Conservation (phyloP, 2,329 filamentous ascomycete genomes). For the Emmonsiellopsis sp. region DNA sequence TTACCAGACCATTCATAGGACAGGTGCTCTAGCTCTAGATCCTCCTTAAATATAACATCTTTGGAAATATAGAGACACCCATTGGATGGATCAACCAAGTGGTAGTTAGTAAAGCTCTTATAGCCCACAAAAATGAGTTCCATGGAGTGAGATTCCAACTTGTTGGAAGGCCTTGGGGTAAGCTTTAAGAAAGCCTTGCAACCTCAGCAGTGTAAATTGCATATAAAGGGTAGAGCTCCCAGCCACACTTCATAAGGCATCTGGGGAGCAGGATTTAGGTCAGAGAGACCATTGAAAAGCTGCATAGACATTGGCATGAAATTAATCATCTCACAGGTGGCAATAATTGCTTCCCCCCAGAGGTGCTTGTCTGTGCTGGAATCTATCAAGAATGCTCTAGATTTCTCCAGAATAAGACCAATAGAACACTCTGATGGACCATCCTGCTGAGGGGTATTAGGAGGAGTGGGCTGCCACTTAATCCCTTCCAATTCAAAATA, state of each 20-base stretch:
- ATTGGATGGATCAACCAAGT: background rate
- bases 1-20: background rate
- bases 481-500: background rate
- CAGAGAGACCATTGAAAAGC: too few species aligned
- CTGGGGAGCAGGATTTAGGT: too few species aligned
- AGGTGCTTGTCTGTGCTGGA: background rate
- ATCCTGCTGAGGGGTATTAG: background rate
- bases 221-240: too few species aligned
- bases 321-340: background rate
- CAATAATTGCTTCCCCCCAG: background rate
- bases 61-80: background rate
- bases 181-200: too few species aligned
- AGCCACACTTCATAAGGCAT: too few species aligned
- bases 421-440: background rate
- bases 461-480: background rate
- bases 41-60: background rate
- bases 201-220: rapidly evolving
- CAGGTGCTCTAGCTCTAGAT: background rate
- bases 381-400: background rate
- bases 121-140: too few species aligned
- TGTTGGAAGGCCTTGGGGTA: too few species aligned
- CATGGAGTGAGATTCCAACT: too few species aligned
- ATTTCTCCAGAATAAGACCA: background rate
- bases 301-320: too few species aligned
- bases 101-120: too few species aligned